Percentiles rank a stretch among this genome's conserved stretches.
These are phyloP conservation scores for Candida glucosophila DNA, from an alignment of 1,139 yeast species.

Conservation along the genomic window DNA sequence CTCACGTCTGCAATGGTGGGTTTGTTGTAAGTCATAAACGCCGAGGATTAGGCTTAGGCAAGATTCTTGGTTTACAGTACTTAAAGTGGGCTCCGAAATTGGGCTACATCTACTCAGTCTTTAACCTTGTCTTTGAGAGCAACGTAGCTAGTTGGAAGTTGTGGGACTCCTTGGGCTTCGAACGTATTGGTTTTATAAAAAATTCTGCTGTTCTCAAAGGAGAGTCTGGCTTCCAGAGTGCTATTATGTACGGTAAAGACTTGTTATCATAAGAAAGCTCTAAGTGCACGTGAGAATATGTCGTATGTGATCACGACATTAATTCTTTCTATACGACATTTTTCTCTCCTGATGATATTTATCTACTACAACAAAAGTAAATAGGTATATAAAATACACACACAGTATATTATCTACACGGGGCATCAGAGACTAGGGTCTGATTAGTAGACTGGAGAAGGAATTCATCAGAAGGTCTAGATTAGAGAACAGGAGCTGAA, in stretches of 20 bases:
- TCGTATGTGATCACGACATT: too few species aligned
- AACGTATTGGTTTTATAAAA: conserved; percentile 60
- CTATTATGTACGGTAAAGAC: conserved; percentile 56
- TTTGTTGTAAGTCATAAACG: conserved; percentile 49
- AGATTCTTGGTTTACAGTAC: conserved; percentile 51
- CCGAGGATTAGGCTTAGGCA: conserved; percentile 60
- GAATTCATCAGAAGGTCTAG: conserved; percentile 2
- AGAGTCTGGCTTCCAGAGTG: conserved; percentile 50
- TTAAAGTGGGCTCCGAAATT: conserved; percentile 57
- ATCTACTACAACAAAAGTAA: too few species aligned
- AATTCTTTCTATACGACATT: conserved; percentile 1
- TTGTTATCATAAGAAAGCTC: too few species aligned
- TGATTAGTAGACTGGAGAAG: conserved; percentile 1
- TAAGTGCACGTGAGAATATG: too few species aligned
- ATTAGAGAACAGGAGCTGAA: not conserved
- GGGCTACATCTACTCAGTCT: conserved; percentile 74
- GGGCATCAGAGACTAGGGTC: conserved; percentile 1
- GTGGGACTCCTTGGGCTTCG: conserved; percentile 74
- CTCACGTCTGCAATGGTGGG: conserved; percentile 77
- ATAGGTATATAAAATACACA: conserved; percentile 19
- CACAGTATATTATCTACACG: conserved; percentile 12
- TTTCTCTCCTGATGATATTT: too few species aligned
- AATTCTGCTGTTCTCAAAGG: conserved; percentile 63
- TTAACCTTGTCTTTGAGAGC: conserved; percentile 69
- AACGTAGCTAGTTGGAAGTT: conserved; percentile 59